Evolutionary conservation across 1,139 yeast species (phyloP), one percentile per base, ranked within the genome.

Genomic region (Taiozyma onychis): DNA sequence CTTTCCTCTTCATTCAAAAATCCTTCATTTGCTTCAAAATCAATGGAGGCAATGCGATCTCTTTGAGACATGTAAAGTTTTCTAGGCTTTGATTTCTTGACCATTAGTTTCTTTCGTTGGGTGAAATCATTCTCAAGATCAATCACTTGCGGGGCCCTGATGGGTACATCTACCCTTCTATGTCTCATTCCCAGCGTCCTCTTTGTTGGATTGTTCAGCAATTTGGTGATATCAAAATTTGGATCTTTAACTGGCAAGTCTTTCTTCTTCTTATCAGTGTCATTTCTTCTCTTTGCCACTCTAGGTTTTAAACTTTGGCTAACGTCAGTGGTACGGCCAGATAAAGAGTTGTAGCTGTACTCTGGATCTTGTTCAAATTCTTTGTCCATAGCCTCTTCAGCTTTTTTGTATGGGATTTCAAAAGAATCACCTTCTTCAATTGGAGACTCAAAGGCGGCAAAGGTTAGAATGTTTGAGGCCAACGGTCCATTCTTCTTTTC

Each of bases 141-240:
- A 24, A 56, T 51, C 9, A 56, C 46, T 35, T 57, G 57, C 1
- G 57, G 51, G 6, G 54, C 45, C 11, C 51, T 44, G 1, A 55
- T 28, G 13, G 51, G 41, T 9, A 51, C 24, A 42, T 58, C 60
- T 28, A 39, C 16, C 11, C 44, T 37, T 41, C 47, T 46, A 9
- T 16, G 35, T 13, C 43, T 49, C 27, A 39, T 10, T 8, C 46
- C 49, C 4, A 47, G 16, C 11, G 27, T 13, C 45, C 47, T 56
- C 21, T 34, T 45, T 1, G 48, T 41, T 4, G 43, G 46, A 5
- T 39, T 43, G 11, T 71, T 68, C 43, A 82, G 84, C 55, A 82
- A 69, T 6, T 77, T 75, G 34, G 83, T 77, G 55, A 80, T 81
- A 58, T 80, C 86, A 47, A 74, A 74, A 62, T 72, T 75, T 18